A percentile compares a stretch with the other conserved stretches of the same genome.
Conservation (phyloP, 2,329 filamentous ascomycete genomes). For the Fusarium subtropicale region DNA sequence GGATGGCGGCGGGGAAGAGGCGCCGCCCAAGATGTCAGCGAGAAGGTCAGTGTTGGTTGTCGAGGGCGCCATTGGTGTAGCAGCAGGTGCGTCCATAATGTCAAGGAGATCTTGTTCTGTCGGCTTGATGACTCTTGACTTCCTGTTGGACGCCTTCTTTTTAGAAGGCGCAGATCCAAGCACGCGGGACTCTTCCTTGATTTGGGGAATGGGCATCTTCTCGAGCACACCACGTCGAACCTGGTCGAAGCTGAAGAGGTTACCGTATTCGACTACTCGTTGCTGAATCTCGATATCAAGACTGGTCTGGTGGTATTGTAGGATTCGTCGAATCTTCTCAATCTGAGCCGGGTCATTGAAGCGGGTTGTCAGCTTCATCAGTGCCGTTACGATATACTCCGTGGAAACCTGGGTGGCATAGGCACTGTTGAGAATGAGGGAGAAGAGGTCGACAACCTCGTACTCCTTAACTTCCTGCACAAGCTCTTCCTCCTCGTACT, state of each 20-base stretch:
- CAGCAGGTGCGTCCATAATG: slow-evolving; percentile 81
- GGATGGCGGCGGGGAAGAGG: slow-evolving; percentile 59
- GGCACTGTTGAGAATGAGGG: slow-evolving; percentile 90
- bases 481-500: slow-evolving; percentile 94
- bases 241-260: slow-evolving; percentile 90
- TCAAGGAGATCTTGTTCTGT: slow-evolving; percentile 94
- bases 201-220: slow-evolving; percentile 97
- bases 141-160: slow-evolving; percentile 77
- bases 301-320: slow-evolving; percentile 83
- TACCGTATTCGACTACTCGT: slow-evolving; percentile 92
- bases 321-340: slow-evolving; percentile 82
- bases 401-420: slow-evolving; percentile 92
- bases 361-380: slow-evolving; percentile 94
- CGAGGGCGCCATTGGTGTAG: slow-evolving; percentile 63
- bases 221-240: slow-evolving; percentile 91
- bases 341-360: slow-evolving; percentile 86
- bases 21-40: slow-evolving; percentile 88
- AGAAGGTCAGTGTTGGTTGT: slow-evolving; percentile 86
- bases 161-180: slow-evolving; percentile 82
- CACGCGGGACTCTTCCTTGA: slow-evolving; percentile 93
- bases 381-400: slow-evolving; percentile 94
- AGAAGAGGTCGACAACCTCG: slow-evolving; percentile 93
- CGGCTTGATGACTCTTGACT: slow-evolving; percentile 81
- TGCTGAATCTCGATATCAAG: slow-evolving; percentile 97
- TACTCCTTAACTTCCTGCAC: slow-evolving; percentile 84